These are phyloP conservation scores for Hypoxylon sp. DNA, from an alignment of 2,329 filamentous ascomycete genomes.

Conservation along the genomic window DNA sequence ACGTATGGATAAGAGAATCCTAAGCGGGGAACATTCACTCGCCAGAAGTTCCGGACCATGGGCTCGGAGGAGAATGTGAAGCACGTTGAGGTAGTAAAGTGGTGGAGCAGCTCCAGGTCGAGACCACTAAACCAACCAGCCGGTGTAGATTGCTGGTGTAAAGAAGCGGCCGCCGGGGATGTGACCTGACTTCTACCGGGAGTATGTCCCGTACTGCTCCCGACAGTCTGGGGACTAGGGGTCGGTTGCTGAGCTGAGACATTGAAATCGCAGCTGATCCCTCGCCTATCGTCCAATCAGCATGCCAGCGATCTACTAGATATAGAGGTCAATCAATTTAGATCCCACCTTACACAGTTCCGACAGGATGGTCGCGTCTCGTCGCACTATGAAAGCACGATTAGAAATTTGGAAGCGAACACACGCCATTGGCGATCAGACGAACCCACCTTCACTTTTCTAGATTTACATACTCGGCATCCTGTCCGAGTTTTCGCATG, in stretches of 20 bases:
- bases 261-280: slow-evolving; percentile 46
- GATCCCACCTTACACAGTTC: slow-evolving; percentile 47
- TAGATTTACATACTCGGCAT: slow-evolving; percentile 49
- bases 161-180: slow-evolving; percentile 34
- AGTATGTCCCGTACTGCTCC: slow-evolving; percentile 32
- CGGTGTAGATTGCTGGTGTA: slow-evolving; percentile 26
- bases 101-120: slow-evolving; percentile 68
- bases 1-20: slow-evolving; percentile 64
- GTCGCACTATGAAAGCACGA: slow-evolving; percentile 43
- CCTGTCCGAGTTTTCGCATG: slow-evolving; percentile 50
- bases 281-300: slow-evolving; percentile 40
- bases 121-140: slow-evolving; percentile 49
- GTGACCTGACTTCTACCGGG: slow-evolving; percentile 38
- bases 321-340: slow-evolving; percentile 1
- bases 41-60: slow-evolving; percentile 62
- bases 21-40: slow-evolving; percentile 62
- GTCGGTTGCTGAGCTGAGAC: slow-evolving; percentile 24
- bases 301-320: background rate
- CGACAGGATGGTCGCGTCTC: slow-evolving; percentile 49
- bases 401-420: slow-evolving; percentile 10
- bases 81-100: slow-evolving; percentile 65
- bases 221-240: slow-evolving; percentile 16
- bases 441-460: slow-evolving; percentile 49
- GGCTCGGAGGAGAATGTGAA: slow-evolving; percentile 62
- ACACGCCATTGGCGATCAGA: slow-evolving; percentile 1